Evolutionary conservation across 306 rosid genomes (phyloP).

Genomic region (Fragaria ananassa): DNA sequence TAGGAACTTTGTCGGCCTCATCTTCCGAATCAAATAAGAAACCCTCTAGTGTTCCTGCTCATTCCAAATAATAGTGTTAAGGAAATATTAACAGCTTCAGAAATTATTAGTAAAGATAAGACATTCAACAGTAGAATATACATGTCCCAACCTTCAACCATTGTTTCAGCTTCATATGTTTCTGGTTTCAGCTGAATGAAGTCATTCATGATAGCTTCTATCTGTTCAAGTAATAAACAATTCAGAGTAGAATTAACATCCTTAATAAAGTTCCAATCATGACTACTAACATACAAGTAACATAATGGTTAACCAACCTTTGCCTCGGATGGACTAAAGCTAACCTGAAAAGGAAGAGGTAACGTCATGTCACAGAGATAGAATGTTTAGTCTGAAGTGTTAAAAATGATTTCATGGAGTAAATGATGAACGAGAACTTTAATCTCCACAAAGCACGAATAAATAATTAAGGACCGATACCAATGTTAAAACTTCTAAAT

Average conservation of each 20-base stretch:
- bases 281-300: constrained; percentile 18
- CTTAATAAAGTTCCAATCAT: neutral
- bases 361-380: constrained; percentile 23
- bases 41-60: constrained; percentile 90
- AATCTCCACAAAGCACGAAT: constrained; percentile 16
- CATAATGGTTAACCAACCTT: constrained; percentile 54
- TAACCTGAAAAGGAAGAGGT: constrained; percentile 61
- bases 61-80: constrained; percentile 26
- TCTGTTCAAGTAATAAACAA: constrained; percentile 50
- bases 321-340: constrained; percentile 93
- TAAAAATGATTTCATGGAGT: constrained; percentile 9
- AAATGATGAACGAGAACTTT: neutral
- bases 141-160: constrained; percentile 81
- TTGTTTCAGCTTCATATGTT: constrained; percentile 85
- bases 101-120: neutral
- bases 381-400: neutral
- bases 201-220: constrained; percentile 93
- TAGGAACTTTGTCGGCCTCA: constrained; percentile 64
- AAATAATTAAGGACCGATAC: constrained; percentile 21
- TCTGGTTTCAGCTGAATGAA: constrained; percentile 88
- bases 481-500: constrained; percentile 27
- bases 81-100: constrained; percentile 8
- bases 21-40: constrained; percentile 93
- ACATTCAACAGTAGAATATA: constrained; percentile 21
- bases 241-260: neutral